Conservation (phyloP, 2,329 filamentous ascomycete species). For the Trichoderma hamatum region DNA sequence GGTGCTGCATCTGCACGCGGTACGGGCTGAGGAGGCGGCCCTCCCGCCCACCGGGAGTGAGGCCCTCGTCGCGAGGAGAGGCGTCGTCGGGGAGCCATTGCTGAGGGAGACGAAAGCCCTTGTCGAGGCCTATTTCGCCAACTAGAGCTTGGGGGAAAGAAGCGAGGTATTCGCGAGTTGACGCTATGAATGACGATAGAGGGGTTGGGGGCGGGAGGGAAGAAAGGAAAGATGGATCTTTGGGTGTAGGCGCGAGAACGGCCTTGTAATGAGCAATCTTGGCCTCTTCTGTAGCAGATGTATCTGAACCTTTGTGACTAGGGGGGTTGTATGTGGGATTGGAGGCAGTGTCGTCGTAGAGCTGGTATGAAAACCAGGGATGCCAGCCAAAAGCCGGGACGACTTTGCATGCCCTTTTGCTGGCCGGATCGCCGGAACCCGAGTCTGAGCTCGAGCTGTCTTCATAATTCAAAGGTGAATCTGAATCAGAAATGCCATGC, state of each 20-base stretch:
- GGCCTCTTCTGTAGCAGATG: slow-evolving; percentile 33
- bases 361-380: slow-evolving; percentile 81
- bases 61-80: slow-evolving; percentile 35
- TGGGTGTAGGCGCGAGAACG: slow-evolving; percentile 62
- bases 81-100: slow-evolving; percentile 49
- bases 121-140: slow-evolving; percentile 79
- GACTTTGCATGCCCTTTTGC: slow-evolving; percentile 32
- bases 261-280: slow-evolving; percentile 64
- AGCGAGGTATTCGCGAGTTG: slow-evolving; percentile 59
- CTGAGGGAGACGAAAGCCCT: slow-evolving; percentile 72
- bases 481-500: slow-evolving; percentile 48
- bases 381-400: slow-evolving; percentile 85
- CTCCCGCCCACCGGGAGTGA: slow-evolving; percentile 73
- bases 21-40: slow-evolving; percentile 69
- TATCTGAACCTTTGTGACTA: slow-evolving; percentile 27
- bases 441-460: neutral
- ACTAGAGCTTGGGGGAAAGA: slow-evolving; percentile 67
- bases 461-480: neutral
- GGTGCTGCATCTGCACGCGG: slow-evolving; percentile 69
- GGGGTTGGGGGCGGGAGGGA: slow-evolving; percentile 62
- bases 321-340: slow-evolving; percentile 43
- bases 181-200: slow-evolving; percentile 59
- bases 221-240: slow-evolving; percentile 48
- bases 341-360: slow-evolving; percentile 62
- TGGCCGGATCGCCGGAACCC: no score